Base-by-base conservation (phyloP, 2,329 filamentous ascomycete species). In the Pseudocercospora eumusae region DNA sequence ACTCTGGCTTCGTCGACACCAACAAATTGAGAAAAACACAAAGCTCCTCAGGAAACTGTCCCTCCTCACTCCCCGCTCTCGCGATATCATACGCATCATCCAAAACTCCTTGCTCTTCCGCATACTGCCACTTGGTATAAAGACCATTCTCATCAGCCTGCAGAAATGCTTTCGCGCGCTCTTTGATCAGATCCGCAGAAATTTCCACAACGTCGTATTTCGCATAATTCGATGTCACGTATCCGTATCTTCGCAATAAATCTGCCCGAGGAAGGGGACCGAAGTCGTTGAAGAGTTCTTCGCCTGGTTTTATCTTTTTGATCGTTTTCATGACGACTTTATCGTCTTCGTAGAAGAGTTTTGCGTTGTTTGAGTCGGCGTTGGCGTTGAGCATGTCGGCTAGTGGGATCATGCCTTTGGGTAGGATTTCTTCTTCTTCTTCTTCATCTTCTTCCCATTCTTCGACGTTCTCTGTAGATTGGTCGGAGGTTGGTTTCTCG, bases 331-430 rank as follows among this genome's bases (percentile, higher is more conserved):
- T 93, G 2, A 87, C 86, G 8, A 96, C 80, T 10, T 73, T 76
- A 50, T 80, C 77, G 60, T 83, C 79, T 66, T 86, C 84, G 72
- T 88, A 85, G 70, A 84, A 86, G 0, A 88, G 80, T 49, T 84
- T 83, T 20, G 86, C 89, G 68, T 96, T 96, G 75, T 95, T 95
- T 66, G 80, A 78, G 65, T 92, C 87, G 4, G 90, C 92, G 74
- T 96, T 91, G 0, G 92, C 91, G 70, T 96, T 96, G 31, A 97
- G 82, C 71, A 96, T 88, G 73, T 96, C 93, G 0, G 92, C 92
- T 80, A 97, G 84, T 1, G 92, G 92, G 0, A 96, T 89, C 91
- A 96, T 95, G 57, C 90, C 92, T 77, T 96, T 91, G 18, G 83
- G 79, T 4, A 81, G 69, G 4, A 76, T 75, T 6, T 55, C 61